Conservation (phyloP, 2,329 filamentous ascomycete genomes). For the Phoma sp. region DNA sequence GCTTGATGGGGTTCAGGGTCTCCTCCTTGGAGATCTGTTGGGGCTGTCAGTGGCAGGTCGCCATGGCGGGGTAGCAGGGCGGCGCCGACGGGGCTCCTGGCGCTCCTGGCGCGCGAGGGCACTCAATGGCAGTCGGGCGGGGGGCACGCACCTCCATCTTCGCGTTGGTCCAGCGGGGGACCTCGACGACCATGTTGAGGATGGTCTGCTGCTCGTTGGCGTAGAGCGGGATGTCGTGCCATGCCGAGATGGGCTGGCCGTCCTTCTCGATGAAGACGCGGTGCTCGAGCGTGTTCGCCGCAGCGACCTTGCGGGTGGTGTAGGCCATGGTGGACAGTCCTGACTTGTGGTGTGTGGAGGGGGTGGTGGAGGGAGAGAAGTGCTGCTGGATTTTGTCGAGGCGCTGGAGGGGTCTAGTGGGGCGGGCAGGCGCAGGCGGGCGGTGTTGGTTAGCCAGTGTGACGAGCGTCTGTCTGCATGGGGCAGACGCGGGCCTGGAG, state of each 20-base stretch:
- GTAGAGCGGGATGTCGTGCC: conserved; percentile 98
- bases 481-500: conserved; percentile 37
- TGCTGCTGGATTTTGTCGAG: conserved; percentile 53
- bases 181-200: conserved; percentile 99
- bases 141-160: conserved; percentile 87
- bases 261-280: conserved; percentile 98
- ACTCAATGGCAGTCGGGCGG: conserved; percentile 15
- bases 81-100: neutral
- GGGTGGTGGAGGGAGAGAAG: conserved; percentile 40
- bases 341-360: conserved; percentile 31
- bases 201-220: conserved; percentile 95
- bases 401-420: conserved; percentile 49
- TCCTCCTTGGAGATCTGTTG: conserved; percentile 97
- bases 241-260: conserved; percentile 90
- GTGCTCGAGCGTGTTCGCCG: conserved; percentile 94
- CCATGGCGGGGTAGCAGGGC: conserved; percentile 22
- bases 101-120: conserved; percentile 1
- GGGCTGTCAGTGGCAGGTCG: conserved; percentile 27
- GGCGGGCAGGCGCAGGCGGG: conserved; percentile 42
- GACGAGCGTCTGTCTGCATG: conserved; percentile 48
- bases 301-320: conserved; percentile 83
- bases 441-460: conserved; percentile 50
- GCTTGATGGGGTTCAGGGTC: conserved; percentile 98
- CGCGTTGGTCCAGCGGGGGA: conserved; percentile 98
- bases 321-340: conserved; percentile 65